phyloP scores from a whole-genome alignment of 163 green algal genomes.

The Picocystis sp. region DNA sequence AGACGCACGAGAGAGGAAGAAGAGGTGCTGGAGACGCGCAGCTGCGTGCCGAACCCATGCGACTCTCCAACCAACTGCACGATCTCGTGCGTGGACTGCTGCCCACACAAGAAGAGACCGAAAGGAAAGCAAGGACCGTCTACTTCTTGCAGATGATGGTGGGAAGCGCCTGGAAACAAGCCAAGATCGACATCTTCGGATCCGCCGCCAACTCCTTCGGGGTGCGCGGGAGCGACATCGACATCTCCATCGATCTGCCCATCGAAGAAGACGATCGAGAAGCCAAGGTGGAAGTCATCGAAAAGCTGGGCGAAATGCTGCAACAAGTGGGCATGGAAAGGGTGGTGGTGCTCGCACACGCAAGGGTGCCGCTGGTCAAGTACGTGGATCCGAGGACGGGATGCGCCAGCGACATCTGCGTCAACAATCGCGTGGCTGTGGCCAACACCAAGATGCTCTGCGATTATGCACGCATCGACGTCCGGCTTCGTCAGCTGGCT shows the following conservation, averaged over 20 bases:
- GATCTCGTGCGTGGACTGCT: no score
- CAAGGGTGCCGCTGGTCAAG: constrained; percentile 69
- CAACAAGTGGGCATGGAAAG: constrained; percentile 23
- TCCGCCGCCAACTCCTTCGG: constrained; percentile 61
- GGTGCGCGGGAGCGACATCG: constrained; percentile 64
- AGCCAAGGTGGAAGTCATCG: constrained; percentile 32
- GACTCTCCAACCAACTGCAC: no score
- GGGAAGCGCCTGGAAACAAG: no score
- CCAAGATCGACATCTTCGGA: constrained; percentile 39
- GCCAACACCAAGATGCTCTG: constrained; percentile 73
- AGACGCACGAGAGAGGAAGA: no score
- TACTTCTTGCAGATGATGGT: no score
- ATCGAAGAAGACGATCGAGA: constrained; percentile 19
- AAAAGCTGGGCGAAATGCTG: constrained; percentile 31
- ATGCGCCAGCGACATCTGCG: constrained; percentile 50
- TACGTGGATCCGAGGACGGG: constrained; percentile 34
- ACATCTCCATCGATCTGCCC: constrained; percentile 56
- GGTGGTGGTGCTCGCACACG: constrained; percentile 14
- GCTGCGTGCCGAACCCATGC: no score
- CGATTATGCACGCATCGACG: constrained; percentile 53
- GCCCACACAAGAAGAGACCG: no score
- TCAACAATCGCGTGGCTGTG: constrained; percentile 80
- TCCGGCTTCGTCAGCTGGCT: constrained; percentile 35
- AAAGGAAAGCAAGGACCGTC: no score
- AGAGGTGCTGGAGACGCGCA: no score